Evolutionary conservation across 257 asterid species (phyloP).

Genomic region (Ilex asprella): DNA sequence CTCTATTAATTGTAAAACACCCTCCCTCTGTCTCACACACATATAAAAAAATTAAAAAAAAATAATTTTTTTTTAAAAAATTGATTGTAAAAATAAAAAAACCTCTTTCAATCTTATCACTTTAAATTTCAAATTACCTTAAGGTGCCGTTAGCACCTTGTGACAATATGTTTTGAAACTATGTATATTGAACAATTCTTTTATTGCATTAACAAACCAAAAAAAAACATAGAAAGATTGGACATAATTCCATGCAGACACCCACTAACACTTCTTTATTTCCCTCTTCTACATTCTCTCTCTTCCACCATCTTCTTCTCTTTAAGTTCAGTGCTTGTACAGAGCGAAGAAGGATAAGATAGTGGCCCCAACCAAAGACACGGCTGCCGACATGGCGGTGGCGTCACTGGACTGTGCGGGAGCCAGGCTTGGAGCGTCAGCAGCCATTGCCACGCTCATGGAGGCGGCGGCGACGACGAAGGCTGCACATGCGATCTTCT

Average conservation of each 20-base stretch:
- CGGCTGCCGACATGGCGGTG: conserved; percentile 12
- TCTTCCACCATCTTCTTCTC: neutral
- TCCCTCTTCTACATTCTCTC: neutral
- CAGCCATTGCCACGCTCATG: conserved; percentile 20
- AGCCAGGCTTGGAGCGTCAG: conserved; percentile 1
- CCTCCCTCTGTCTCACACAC: no score
- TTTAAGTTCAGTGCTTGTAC: conserved; percentile 15
- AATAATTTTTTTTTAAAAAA: no score
- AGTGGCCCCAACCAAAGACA: conserved; percentile 19
- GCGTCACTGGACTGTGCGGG: conserved; percentile 13
- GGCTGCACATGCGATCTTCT: conserved; percentile 33
- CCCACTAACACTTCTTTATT: neutral
- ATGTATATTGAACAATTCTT: no score
- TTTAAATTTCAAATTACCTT: no score
- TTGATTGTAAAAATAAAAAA: no score
- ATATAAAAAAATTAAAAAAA: no score
- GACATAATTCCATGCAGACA: neutral
- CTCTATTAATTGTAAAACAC: no score
- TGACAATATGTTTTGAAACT: no score
- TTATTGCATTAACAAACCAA: no score
- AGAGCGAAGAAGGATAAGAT: conserved; percentile 20
- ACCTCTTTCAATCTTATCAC: no score
- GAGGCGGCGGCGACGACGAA: conserved; percentile 22
- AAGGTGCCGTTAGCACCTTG: no score
- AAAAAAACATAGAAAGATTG: conserved; percentile 8